phyloP scores from a whole-genome alignment of 164 flowering plant genomes.

The Pachysandra terminalis region DNA sequence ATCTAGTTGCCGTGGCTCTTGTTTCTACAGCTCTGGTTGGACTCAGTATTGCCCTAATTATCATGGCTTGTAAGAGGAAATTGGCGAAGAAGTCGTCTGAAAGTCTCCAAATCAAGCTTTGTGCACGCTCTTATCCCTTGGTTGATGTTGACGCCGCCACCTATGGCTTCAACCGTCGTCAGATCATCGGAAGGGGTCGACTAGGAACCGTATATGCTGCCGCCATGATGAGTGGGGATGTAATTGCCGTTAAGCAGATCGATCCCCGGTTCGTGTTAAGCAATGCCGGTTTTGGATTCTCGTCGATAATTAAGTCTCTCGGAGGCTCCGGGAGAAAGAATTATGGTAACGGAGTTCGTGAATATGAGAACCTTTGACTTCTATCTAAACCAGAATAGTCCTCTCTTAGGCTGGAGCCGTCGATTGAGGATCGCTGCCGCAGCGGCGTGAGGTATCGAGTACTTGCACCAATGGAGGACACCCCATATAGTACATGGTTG shows the following conservation, averaged over 20 bases:
- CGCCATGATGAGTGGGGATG: slow-evolving; percentile 26
- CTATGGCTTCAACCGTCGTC: slow-evolving; percentile 54
- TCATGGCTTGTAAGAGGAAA: slow-evolving; percentile 34
- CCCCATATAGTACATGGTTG: slow-evolving; percentile 70
- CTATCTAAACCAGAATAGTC: slow-evolving; percentile 47
- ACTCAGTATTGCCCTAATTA: slow-evolving; percentile 34
- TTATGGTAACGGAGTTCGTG: slow-evolving; percentile 54
- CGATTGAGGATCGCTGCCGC: slow-evolving; percentile 60
- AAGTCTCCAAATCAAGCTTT: slow-evolving; percentile 17
- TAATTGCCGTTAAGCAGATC: slow-evolving; percentile 58
- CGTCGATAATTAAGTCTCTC: slow-evolving; percentile 45
- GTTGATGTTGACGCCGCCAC: slow-evolving; percentile 60
- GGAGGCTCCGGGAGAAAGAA: slow-evolving; percentile 83
- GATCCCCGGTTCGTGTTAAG: slow-evolving; percentile 53
- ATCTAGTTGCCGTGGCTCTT: slow-evolving; percentile 28
- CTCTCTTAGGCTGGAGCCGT: slow-evolving; percentile 43
- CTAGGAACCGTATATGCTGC: slow-evolving; percentile 64
- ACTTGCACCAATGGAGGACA: slow-evolving; percentile 54
- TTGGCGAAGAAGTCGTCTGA: slow-evolving; percentile 28
- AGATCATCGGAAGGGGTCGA: slow-evolving; percentile 60
- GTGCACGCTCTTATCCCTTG: slow-evolving; percentile 33
- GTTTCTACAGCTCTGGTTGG: slow-evolving; percentile 26
- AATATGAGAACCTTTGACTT: slow-evolving; percentile 57
- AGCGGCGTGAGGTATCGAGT: slow-evolving; percentile 61
- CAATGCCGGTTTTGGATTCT: slow-evolving; percentile 62